phyloP scores from a whole-genome alignment of 2,329 filamentous ascomycete genomes.

The Fonsecaea erecta region DNA sequence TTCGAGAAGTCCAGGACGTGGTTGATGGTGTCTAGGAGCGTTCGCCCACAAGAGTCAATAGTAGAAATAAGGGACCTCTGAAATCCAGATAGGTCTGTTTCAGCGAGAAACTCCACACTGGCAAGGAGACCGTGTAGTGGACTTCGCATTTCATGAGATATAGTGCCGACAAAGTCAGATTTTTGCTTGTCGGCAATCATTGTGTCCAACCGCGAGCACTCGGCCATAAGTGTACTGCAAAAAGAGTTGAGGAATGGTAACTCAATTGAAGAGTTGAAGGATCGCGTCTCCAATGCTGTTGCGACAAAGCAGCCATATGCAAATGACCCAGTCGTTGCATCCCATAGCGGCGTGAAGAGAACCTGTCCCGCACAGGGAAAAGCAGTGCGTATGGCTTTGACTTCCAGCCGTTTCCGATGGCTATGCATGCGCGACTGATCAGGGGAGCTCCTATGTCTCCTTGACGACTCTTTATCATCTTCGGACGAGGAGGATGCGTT shows the following conservation, averaged over 20 bases:
- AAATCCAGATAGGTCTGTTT: conserved; percentile 48
- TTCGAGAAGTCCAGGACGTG: conserved; percentile 47
- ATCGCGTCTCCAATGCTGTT: conserved; percentile 40
- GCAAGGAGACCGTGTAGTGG: conserved; percentile 56
- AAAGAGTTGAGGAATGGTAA: conserved; percentile 48
- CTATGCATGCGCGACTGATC: conserved; percentile 7
- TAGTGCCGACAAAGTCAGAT: conserved; percentile 57
- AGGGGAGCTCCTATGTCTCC: conserved; percentile 36
- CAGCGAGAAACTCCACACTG: conserved; percentile 56
- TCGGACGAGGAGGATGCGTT: conserved; percentile 51
- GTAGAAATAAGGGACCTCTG: conserved; percentile 53
- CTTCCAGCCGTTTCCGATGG: conserved; percentile 36
- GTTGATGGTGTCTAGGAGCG: conserved; percentile 56
- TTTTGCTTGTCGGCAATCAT: conserved; percentile 56
- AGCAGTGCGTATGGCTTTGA: conserved; percentile 40
- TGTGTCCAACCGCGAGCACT: conserved; percentile 48
- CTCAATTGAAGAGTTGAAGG: conserved; percentile 47
- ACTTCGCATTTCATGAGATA: conserved; percentile 58
- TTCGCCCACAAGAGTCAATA: conserved; percentile 56
- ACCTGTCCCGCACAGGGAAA: conserved; percentile 51
- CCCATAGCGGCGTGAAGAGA: conserved; percentile 58
- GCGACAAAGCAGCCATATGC: conserved; percentile 23
- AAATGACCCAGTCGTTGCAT: conserved; percentile 44
- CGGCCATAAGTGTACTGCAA: conserved; percentile 48
- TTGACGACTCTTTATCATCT: conserved; percentile 53